Evolutionary conservation across 345 rosid genomes (phyloP).

Genomic region (Salix viminalis): DNA sequence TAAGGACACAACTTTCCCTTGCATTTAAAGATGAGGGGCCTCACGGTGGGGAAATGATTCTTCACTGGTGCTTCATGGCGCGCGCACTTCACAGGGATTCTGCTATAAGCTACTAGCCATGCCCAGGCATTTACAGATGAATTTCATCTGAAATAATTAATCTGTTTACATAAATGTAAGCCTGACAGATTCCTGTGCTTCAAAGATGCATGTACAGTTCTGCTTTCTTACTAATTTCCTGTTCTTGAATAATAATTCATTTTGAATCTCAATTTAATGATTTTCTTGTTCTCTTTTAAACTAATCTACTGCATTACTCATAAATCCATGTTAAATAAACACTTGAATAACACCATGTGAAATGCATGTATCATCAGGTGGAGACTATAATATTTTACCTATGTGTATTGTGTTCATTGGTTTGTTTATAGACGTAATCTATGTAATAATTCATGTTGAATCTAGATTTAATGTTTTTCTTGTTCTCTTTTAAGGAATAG

Average conservation of each 20-base stretch:
- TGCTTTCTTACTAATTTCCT: background rate
- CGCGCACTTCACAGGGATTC: background rate
- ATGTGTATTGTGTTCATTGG: too few species aligned
- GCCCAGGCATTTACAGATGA: background rate
- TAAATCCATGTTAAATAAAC: too few species aligned
- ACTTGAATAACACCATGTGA: too few species aligned
- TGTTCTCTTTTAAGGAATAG: background rate
- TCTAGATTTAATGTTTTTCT: background rate
- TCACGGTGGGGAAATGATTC: background rate
- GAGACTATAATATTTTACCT: too few species aligned
- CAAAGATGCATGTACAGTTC: background rate
- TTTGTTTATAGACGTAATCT: too few species aligned
- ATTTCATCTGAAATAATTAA: background rate
- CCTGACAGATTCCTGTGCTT: background rate
- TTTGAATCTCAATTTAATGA: too few species aligned
- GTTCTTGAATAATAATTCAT: background rate
- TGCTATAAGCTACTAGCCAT: background rate
- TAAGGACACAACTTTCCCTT: background rate
- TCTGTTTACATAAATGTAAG: background rate
- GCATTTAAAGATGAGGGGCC: constrained; percentile 1
- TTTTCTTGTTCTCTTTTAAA: too few species aligned
- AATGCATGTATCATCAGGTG: too few species aligned
- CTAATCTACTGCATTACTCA: too few species aligned
- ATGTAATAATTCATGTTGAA: too few species aligned
- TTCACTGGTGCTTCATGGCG: background rate